Evolutionary conservation across 768 basidiomycete species (phyloP), one percentile per base, ranked within the genome.

Genomic region (Clavaria fumosa): DNA sequence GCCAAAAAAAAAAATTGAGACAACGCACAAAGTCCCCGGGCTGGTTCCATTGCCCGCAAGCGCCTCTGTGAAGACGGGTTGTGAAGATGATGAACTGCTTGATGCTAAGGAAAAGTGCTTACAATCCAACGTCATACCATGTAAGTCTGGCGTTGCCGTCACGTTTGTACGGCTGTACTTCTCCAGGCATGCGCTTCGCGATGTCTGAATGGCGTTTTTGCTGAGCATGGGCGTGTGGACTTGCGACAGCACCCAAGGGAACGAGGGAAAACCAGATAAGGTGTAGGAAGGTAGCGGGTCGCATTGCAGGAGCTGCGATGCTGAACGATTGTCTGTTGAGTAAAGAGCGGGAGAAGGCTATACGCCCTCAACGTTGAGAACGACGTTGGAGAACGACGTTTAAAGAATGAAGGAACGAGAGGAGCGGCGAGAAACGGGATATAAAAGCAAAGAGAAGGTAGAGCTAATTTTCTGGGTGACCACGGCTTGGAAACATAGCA

Each of bases 81-180:
- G 23, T 17, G 30, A 31, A 30, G 28, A 31, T 27, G 22, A 34
- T 23, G 34, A 10, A 27, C 32, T 19, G 37, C 19, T 39, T 17
- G 12, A 12, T 14, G 22, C 20, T 12, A 35, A 19, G 24, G 14
- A 27, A 23, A 45, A n/a, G n/a, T n/a, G n/a, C 55, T 43, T 42
- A 72, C 72, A 68, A 46, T 41, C 72, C 72, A 39, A 65, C 67
- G 30, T 64, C 62, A 49, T 75, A 78, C 45, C 58, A 78, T 10
- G 74, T 69, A 55, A 67, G 69, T 37, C 63, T 63, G 2, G 66
- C 53, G 38, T 44, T 39, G 26, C 42, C 36, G 38, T 47, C 61
- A 6, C 69, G 63, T 43, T 60, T 62, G 24, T 56, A 54, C 33
- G 69, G 47, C 12, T 53, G 48, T 3, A 67, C 49, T 38, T 65